phyloP scores from a whole-genome alignment of 163 green algal species.

The Trebouxia gelatinosa region DNA sequence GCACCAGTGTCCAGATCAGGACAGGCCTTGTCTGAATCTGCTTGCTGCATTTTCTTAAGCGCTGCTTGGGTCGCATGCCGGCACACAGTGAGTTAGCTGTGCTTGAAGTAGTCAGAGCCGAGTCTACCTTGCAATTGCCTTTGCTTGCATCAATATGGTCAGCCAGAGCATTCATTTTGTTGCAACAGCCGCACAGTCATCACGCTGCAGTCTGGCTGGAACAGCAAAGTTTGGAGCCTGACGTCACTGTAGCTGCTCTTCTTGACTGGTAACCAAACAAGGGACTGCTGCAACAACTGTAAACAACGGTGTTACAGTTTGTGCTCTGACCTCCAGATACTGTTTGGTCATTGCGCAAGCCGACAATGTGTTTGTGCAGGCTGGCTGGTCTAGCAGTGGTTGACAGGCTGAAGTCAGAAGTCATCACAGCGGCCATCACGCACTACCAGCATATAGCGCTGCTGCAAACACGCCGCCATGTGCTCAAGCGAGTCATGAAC shows the following conservation, averaged over 20 bases:
- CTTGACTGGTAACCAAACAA: no score
- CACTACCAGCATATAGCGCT: conserved; percentile 40
- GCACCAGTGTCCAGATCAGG: background rate
- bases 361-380: no score
- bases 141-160: conserved; percentile 67
- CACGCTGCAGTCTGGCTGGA: background rate
- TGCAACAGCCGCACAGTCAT: background rate
- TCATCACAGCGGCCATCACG: conserved; percentile 30
- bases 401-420: conserved; percentile 39
- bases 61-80: background rate
- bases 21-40: background rate
- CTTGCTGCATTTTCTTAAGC: background rate
- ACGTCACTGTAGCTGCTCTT: no score
- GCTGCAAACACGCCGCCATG: conserved; percentile 7
- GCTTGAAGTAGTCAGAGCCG: background rate
- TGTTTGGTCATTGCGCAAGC: no score
- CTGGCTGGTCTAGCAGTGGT: conserved; percentile 34
- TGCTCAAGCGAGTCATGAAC: conserved; percentile 7
- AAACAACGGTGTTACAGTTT: no score
- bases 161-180: background rate
- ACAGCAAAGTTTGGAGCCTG: conserved; percentile 36
- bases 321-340: no score
- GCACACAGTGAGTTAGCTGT: background rate
- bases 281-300: no score
- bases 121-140: no score